These are phyloP conservation scores for Thielaviopsis euricoi DNA, from an alignment of 2,329 filamentous ascomycete genomes.

Conservation along the genomic window DNA sequence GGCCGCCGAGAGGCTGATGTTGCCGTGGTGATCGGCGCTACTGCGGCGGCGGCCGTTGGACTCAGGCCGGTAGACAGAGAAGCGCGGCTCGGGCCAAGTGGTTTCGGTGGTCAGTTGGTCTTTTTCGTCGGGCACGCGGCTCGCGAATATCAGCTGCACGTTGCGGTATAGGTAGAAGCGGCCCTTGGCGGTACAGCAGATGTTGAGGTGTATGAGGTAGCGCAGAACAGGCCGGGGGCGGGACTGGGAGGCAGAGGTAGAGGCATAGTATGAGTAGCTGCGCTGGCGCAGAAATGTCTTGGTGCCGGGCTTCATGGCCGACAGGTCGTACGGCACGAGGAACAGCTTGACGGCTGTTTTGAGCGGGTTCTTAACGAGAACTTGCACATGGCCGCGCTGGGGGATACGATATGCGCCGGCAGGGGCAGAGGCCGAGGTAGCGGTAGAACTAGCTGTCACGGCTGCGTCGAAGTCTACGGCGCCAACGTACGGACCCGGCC, in stretches of 20 bases:
- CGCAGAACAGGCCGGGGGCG: constrained; percentile 55
- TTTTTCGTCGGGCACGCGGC: constrained; percentile 87
- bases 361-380: constrained; percentile 95
- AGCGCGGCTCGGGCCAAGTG: constrained; percentile 74
- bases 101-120: constrained; percentile 84
- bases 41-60: too few relatives aligned
- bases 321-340: constrained; percentile 78
- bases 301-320: constrained; percentile 81
- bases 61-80: constrained; percentile 63
- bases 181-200: constrained; percentile 71
- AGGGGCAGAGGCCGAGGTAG: constrained; percentile 30
- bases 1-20: too few relatives aligned
- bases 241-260: too few relatives aligned
- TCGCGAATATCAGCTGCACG: constrained; percentile 89
- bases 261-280: constrained; percentile 61
- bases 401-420: constrained; percentile 90
- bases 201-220: constrained; percentile 84
- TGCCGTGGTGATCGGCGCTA: too few relatives aligned
- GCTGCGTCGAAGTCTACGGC: constrained; percentile 62
- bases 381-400: constrained; percentile 83
- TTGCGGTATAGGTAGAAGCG: constrained; percentile 83
- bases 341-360: constrained; percentile 97
- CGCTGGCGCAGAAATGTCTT: constrained; percentile 95
- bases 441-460: neutral
- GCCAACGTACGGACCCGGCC: constrained; percentile 90